Evolutionary conservation across 495 filamentous ascomycete species (phyloP).

Genomic region (Penicillium maclennaniae): DNA sequence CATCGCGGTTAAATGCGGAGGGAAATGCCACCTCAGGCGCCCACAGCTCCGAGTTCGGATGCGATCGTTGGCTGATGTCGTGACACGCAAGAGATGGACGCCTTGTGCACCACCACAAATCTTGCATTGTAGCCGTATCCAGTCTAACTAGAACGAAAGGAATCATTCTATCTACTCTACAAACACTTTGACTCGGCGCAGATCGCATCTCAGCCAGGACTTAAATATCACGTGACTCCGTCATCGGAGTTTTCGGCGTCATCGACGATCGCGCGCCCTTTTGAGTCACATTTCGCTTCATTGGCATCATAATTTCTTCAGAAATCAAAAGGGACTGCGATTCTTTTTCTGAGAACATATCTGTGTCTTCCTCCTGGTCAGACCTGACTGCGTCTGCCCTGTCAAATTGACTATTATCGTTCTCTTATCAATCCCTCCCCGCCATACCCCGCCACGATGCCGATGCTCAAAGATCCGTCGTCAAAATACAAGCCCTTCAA

Average conservation of each 20-base stretch:
- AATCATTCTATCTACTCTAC: not conserved
- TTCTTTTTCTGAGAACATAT: not conserved
- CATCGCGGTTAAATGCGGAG: conserved; percentile 23
- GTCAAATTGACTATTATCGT: conserved; percentile 7
- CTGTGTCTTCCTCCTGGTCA: not conserved
- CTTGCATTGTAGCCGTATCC: not conserved
- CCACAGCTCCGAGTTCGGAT: conserved; percentile 21
- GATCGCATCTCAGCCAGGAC: not conserved
- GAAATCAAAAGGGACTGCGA: conserved; percentile 12
- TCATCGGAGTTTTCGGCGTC: conserved; percentile 29
- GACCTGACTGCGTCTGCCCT: conserved; percentile 6
- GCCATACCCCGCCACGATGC: conserved; percentile 36
- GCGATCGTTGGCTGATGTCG: not conserved
- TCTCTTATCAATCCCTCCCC: conserved; percentile 23
- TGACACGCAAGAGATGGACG: not conserved
- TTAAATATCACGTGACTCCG: conserved; percentile 27
- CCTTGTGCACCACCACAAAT: not conserved
- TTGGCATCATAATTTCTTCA: conserved; percentile 13
- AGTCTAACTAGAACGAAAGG: not conserved
- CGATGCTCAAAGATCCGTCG: conserved; percentile 81
- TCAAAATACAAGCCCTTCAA: conserved; percentile 82
- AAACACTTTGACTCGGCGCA: not conserved
- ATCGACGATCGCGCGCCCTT: conserved; percentile 19
- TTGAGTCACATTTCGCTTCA: conserved; percentile 27
- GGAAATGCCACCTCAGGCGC: conserved; percentile 5